These are phyloP conservation scores for Diaporthe citriasiana DNA, from an alignment of 2,329 filamentous ascomycete species.

Conservation along the genomic window DNA sequence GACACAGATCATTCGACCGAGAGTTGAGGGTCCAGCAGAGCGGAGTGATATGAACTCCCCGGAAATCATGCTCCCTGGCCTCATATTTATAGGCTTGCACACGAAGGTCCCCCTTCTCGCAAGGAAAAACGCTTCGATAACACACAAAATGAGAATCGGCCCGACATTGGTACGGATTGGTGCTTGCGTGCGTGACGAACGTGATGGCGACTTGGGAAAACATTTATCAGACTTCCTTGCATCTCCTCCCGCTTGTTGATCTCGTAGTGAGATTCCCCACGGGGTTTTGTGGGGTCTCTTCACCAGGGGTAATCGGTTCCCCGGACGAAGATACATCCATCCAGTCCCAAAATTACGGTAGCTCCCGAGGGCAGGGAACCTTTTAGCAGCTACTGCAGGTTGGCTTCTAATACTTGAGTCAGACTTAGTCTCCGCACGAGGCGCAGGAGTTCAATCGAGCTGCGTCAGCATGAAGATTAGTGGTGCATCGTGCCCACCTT, in stretches of 20 bases:
- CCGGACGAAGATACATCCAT: constrained; percentile 13
- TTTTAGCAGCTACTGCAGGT: not conserved
- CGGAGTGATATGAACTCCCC: not conserved
- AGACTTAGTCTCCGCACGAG: constrained; percentile 15
- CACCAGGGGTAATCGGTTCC: constrained; percentile 3
- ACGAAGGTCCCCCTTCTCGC: not conserved
- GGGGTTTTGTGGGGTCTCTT: constrained; percentile 19
- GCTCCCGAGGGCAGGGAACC: not conserved
- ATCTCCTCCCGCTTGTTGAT: not conserved
- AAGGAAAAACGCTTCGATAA: not conserved
- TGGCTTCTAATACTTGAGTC: constrained; percentile 11
- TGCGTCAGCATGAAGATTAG: constrained; percentile 4
- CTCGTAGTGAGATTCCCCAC: not conserved
- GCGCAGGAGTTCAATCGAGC: not conserved
- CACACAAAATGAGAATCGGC: not conserved
- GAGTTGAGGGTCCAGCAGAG: too few relatives aligned
- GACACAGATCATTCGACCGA: not conserved
- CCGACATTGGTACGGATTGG: constrained; percentile 7
- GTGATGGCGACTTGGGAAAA: constrained; percentile 16
- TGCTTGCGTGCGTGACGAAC: not conserved
- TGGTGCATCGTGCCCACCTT: constrained; percentile 18
- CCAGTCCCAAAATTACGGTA: not conserved
- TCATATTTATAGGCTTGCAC: constrained; percentile 3
- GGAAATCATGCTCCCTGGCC: too few relatives aligned
- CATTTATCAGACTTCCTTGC: constrained; percentile 22